Base-by-base conservation (phyloP, 768 basidiomycete genomes). In the Hygrocybe punicea region DNA sequence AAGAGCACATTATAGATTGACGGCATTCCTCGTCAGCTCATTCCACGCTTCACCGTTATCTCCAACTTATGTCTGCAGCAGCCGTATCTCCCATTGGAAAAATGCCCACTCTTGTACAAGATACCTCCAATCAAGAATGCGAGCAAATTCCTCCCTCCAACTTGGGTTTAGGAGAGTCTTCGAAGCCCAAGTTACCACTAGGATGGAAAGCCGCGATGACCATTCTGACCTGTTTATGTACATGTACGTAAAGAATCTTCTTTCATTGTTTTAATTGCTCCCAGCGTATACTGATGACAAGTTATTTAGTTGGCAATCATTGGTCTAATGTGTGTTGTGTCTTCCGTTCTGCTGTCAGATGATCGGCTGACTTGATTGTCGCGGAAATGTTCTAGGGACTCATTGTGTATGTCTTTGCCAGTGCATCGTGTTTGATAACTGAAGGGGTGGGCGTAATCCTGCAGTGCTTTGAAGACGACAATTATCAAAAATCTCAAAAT, bases 401-500 rank as follows among this genome's bases (percentile, higher is more conserved):
- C 24, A 73, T 75, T 58, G 72, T 74, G 69, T 75, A 53, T 24
- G 72, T 59, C 4, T 47, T 35, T 40, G n/a, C n/a, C n/a, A n/a
- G n/a, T 36, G 21, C 35, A 29, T 6, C 53, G 9, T 37, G 33
- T 13, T 36, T 25, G 29, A 33, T 29, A 42, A 10, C 23, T n/a
- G 46, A 23, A 44, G 34, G 56, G 37, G 42, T 46, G 37, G 17
- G 49, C 46, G 36, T 16, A 14, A 13, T 51, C 19, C 23, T 57
- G 1, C 51, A 76, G 74, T 21, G 63, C 76, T 2, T 60, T 74
- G 55, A 77, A 75, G 62, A 76, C 75, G 7, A 77, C 75, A 7
- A 76, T 77, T 63, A 73, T 76, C 54, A 72, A 72, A 36, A 69
- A 75, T 60, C 67, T 71, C 2, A 59, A 75, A 29, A 76, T 77